These are phyloP conservation scores for Hanseniaspora jakobsenii DNA, from an alignment of 805 yeast species.

Conservation along the genomic window DNA sequence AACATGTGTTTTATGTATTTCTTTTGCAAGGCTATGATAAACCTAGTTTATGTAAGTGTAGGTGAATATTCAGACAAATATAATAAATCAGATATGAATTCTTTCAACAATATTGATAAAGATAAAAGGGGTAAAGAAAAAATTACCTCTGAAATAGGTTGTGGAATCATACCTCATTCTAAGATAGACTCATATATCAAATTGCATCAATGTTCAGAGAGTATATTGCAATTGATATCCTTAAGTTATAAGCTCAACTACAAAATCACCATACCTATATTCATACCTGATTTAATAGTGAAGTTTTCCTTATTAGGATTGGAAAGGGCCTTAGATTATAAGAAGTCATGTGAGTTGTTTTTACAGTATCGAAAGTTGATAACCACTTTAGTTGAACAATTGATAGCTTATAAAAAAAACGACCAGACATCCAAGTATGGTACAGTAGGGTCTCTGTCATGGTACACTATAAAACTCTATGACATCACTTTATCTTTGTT, in stretches of 20 bases:
- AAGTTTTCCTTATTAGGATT: slow-evolving; percentile 55
- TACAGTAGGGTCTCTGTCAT: slow-evolving; percentile 50
- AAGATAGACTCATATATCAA: slow-evolving; percentile 49
- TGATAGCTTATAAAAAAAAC: slow-evolving; percentile 38
- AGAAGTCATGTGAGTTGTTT: slow-evolving; percentile 69
- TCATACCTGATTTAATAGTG: slow-evolving; percentile 49
- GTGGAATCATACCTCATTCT: slow-evolving; percentile 2
- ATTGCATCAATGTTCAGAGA: slow-evolving; percentile 55
- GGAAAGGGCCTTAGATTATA: slow-evolving; percentile 67
- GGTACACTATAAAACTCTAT: slow-evolving; percentile 41
- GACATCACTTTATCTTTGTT: slow-evolving; percentile 52
- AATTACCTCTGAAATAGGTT: neutral
- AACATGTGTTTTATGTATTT: slow-evolving; percentile 48
- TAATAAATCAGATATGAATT: no score
- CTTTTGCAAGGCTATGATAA: slow-evolving; percentile 50
- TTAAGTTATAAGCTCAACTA: slow-evolving; percentile 31
- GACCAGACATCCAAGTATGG: slow-evolving; percentile 33
- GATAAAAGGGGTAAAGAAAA: slow-evolving; percentile 34
- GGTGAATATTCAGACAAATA: slow-evolving; percentile 27
- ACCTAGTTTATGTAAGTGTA: slow-evolving; percentile 48
- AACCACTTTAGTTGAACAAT: slow-evolving; percentile 41
- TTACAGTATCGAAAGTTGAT: slow-evolving; percentile 37
- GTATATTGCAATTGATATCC: slow-evolving; percentile 43
- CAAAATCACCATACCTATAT: slow-evolving; percentile 49
- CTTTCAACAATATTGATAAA: slow-evolving; percentile 15